A percentile compares a stretch with the other conserved stretches of the same genome.
phyloP scores from a whole-genome alignment of 805 yeast species.

The Candida nonsorbophila region DNA sequence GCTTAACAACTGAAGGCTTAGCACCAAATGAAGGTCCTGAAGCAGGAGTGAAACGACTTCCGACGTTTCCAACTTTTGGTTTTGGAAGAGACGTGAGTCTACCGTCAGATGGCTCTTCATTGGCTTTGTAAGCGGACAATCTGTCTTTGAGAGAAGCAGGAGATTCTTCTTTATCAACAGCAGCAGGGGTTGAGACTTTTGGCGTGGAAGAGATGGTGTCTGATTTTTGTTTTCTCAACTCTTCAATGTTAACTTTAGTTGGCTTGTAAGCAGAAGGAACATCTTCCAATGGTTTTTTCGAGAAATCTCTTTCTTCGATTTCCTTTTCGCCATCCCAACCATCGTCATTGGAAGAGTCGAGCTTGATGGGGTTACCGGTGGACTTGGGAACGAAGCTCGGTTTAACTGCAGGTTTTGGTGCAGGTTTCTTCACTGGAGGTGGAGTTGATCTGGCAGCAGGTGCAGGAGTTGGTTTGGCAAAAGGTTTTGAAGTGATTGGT shows the following conservation, averaged over 20 bases:
- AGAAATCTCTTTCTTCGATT: slow-evolving; percentile 49
- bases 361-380: slow-evolving; percentile 37
- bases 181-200: slow-evolving; percentile 12
- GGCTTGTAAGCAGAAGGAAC: slow-evolving; percentile 64
- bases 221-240: slow-evolving; percentile 46
- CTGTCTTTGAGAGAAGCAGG: slow-evolving; percentile 47
- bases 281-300: slow-evolving; percentile 43
- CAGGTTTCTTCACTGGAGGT: slow-evolving; percentile 20
- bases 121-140: slow-evolving; percentile 34
- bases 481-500: slow-evolving; percentile 21
- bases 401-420: slow-evolving; percentile 8
- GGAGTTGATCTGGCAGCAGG: slow-evolving; percentile 12
- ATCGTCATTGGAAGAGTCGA: slow-evolving; percentile 39
- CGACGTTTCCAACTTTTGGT: slow-evolving; percentile 51
- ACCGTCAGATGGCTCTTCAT: slow-evolving; percentile 32
- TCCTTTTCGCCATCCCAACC: slow-evolving; percentile 73
- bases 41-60: slow-evolving; percentile 39
- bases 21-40: slow-evolving; percentile 27
- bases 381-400: slow-evolving; percentile 27
- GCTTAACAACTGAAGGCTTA: slow-evolving; percentile 25
- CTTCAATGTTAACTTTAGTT: slow-evolving; percentile 54
- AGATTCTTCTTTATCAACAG: slow-evolving; percentile 21
- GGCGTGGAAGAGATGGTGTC: slow-evolving; percentile 43
- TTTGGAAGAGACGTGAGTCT: slow-evolving; percentile 60
- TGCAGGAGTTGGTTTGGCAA: slow-evolving; percentile 22